phyloP scores from a whole-genome alignment of 495 filamentous ascomycete genomes.

The Clavariopsis aquatica region DNA sequence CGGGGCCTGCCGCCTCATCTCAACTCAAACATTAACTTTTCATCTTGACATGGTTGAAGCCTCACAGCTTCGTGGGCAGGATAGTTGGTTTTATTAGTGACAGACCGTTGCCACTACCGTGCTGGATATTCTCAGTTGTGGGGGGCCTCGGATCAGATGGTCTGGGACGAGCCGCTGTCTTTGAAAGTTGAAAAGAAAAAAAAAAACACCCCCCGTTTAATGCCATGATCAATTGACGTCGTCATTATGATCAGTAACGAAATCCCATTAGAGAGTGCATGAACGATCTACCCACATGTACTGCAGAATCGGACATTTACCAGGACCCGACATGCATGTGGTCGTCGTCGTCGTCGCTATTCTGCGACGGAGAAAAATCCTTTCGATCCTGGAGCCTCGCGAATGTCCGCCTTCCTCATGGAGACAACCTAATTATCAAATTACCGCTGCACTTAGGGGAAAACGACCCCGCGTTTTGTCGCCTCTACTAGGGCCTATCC shows the following conservation, averaged over 20 bases:
- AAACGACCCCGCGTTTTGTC: slow-evolving; percentile 4
- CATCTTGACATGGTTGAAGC: slow-evolving; percentile 7
- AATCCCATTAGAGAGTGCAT: not conserved
- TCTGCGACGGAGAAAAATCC: slow-evolving; percentile 3
- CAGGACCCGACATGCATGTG: not conserved
- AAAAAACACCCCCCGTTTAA: not conserved
- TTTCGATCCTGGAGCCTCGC: not conserved
- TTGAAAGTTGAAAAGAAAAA: not conserved
- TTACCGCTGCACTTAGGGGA: slow-evolving; percentile 8
- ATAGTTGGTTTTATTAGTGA: slow-evolving; percentile 7
- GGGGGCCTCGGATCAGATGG: not conserved
- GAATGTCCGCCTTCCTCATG: slow-evolving; percentile 10
- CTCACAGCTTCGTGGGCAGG: not conserved
- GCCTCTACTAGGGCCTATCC: slow-evolving; percentile 7
- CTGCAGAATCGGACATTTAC: not conserved
- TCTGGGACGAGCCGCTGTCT: not conserved
- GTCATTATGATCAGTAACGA: too few species aligned
- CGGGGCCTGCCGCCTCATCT: slow-evolving; percentile 20
- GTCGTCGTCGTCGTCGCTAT: too few species aligned
- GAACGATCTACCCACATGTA: not conserved
- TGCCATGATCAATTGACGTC: too few species aligned
- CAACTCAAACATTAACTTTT: slow-evolving; percentile 20
- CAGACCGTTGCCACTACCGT: slow-evolving; percentile 20
- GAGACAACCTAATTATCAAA: not conserved
- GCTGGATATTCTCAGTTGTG: not conserved